phyloP scores from a whole-genome alignment of 2,329 filamentous ascomycete genomes.

The Penicillium decumbens region DNA sequence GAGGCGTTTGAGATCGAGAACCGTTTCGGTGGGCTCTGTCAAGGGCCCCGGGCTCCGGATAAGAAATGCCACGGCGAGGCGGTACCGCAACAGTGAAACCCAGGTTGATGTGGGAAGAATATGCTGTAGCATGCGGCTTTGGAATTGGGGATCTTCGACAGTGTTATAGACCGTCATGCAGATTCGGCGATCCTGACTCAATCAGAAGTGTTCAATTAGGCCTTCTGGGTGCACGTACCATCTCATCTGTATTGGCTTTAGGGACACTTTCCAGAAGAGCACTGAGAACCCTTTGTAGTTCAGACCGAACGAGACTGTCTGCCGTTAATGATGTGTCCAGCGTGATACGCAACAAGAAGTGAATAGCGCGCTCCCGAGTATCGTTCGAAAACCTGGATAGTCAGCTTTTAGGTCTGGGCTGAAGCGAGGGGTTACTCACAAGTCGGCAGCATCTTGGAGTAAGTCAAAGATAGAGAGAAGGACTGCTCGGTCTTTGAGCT shows the following conservation, averaged over 20 bases:
- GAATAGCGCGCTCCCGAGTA: constrained; percentile 30
- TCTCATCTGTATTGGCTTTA: constrained; percentile 15
- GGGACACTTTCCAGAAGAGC: constrained; percentile 28
- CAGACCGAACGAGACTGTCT: constrained; percentile 27
- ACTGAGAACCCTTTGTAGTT: constrained; percentile 33
- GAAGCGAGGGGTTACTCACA: constrained; percentile 21
- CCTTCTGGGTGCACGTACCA: constrained; percentile 15
- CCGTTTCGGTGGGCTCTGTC: constrained; percentile 21
- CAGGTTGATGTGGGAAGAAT: constrained; percentile 36
- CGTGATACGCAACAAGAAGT: constrained; percentile 36
- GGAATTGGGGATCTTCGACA: constrained; percentile 37
- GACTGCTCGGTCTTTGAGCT: constrained; percentile 11
- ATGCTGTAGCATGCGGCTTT: constrained; percentile 39
- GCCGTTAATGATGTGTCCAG: constrained; percentile 34
- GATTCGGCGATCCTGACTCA: constrained; percentile 28
- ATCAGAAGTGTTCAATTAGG: constrained; percentile 7
- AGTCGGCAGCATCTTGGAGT: constrained; percentile 28
- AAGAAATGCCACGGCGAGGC: constrained; percentile 38
- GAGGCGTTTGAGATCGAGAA: constrained; percentile 32
- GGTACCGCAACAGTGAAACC: constrained; percentile 39
- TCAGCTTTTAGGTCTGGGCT: constrained; percentile 7
- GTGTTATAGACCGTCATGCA: constrained; percentile 29
- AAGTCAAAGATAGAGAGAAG: constrained; percentile 36
- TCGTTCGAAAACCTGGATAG: constrained; percentile 31
- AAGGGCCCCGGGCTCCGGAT: constrained; percentile 27